Evolutionary conservation across 1,284 basidiomycete genomes (phyloP), one percentile per base, ranked within the genome.

Genomic region (Sphaerobolus stellatus): DNA sequence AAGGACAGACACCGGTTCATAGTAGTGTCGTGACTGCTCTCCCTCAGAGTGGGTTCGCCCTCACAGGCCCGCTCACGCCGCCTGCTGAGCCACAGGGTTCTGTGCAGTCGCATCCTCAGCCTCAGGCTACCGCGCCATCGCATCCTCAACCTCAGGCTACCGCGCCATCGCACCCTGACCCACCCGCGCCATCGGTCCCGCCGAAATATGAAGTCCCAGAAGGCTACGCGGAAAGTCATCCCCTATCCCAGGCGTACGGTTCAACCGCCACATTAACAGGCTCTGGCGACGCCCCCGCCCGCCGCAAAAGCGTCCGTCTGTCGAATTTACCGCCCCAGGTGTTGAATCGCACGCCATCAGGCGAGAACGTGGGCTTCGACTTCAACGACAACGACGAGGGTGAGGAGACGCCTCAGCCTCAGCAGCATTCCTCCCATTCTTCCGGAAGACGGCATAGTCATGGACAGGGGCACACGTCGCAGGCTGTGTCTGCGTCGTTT

Each of bases 241-340:
- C 22, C 31, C 24, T 18, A 22, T 43, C 28, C 27, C 40, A 31
- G 20, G 22, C 33, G 18, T n/a, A 27, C 14, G 22, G 22, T n/a
- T 13, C 38, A 14, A 27, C 25, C 11, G 50, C 56, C 13, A 50
- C 40, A 25, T 46, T 27, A 46, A 16, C 51, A 50, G 9, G 31
- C 48, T 33, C 57, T 18, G 58, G 48, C 18, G 41, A 48, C 40
- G 59, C 62, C 1, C 73, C 78, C 2, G 67, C 70, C 40, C 74
- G 84, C 33, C 71, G 86, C 56, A 90, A 90, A 71, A 88, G 84
- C 62, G 88, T 90, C 31, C 75, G 88, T 8, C 83, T 90, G 54
- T 86, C 53, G 28, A 38, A 84, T 25, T 68, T 88, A 31, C 77
- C 82, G 52, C 88, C 88, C 1, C 87, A 84, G 25, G 88, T 85